phyloP scores from a whole-genome alignment of 2,329 filamentous ascomycete species.

The Rasamsonia emersonii region DNA sequence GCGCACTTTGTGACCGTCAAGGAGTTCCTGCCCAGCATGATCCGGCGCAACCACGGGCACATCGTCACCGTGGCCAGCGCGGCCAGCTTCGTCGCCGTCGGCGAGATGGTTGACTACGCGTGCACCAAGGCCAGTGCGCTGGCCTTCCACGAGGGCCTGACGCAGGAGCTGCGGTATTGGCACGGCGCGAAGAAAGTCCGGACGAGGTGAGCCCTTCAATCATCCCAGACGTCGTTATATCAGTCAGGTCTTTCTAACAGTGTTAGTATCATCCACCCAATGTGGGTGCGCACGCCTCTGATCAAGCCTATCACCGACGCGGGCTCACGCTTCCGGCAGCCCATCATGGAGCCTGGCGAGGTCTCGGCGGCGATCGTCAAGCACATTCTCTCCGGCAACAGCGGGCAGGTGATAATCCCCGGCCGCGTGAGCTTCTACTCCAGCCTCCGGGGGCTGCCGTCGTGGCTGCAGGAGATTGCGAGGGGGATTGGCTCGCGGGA shows the following conservation, averaged over 20 bases:
- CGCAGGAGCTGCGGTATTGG: conserved; percentile 28
- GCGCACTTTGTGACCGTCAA: conserved; percentile 43
- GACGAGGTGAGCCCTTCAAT: conserved; percentile 21
- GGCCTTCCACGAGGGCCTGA: conserved; percentile 44
- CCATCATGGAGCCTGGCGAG: conserved; percentile 26
- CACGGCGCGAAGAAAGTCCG: conserved; percentile 30
- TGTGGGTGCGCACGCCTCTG: conserved; percentile 44
- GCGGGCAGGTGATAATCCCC: conserved; percentile 43
- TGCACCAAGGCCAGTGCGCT: conserved; percentile 45
- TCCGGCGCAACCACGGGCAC: conserved; percentile 45
- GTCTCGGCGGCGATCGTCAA: conserved; percentile 43
- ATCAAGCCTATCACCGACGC: conserved; percentile 28
- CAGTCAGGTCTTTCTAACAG: conserved; percentile 4
- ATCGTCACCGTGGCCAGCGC: conserved; percentile 48
- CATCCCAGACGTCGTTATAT: background rate
- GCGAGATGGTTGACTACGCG: conserved; percentile 45
- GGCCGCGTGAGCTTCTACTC: conserved; percentile 19
- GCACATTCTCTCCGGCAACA: conserved; percentile 42
- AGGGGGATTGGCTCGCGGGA: conserved; percentile 19
- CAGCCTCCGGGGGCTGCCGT: conserved; percentile 27
- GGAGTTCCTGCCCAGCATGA: conserved; percentile 46
- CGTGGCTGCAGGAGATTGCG: conserved; percentile 39
- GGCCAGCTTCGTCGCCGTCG: conserved; percentile 41
- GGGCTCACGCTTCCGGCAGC: conserved; percentile 23
- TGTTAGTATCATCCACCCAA: conserved; percentile 22